Conservation (phyloP, 805 yeast species). For the Yarrowia osloensis region DNA sequence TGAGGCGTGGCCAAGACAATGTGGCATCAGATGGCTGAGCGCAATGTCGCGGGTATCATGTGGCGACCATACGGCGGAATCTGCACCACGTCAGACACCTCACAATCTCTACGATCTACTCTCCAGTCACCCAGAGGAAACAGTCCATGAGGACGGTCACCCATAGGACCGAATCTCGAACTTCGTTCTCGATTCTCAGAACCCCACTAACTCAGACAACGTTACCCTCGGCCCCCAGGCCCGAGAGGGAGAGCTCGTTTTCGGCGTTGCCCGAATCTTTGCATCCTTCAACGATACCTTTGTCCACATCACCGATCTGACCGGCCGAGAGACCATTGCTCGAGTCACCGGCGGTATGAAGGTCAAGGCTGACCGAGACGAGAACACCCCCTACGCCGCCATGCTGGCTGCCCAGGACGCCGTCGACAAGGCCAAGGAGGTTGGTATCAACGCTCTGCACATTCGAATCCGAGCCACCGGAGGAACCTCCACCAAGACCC, state of each 20-base stretch:
- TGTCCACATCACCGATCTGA: conserved; percentile 98
- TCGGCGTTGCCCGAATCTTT: conserved; percentile 99
- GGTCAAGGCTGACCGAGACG: conserved; percentile 99
- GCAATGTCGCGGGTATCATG: no score
- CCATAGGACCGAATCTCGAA: not conserved
- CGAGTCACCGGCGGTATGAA: conserved; percentile 99
- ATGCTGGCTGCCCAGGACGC: conserved; percentile 99
- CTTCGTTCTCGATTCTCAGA: not conserved
- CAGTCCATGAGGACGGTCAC: no score
- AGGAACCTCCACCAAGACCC: conserved; percentile 99
- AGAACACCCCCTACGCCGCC: conserved; percentile 99
- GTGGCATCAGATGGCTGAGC: no score
- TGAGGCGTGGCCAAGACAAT: no score
- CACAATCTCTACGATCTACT: no score
- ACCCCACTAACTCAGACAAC: conserved; percentile 43
- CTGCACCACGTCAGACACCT: no score
- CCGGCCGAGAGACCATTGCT: conserved; percentile 99
- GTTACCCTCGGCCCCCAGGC: conserved; percentile 75
- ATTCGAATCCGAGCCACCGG: conserved; percentile 99
- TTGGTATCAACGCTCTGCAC: conserved; percentile 99
- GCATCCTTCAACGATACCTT: conserved; percentile 99
- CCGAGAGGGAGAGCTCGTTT: conserved; percentile 97
- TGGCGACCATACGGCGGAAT: no score
- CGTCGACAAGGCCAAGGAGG: conserved; percentile 98
- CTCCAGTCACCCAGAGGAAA: no score